These are phyloP conservation scores for Phlyctochytrium planicorne DNA, from an alignment of 192 early-diverging fungal genomes.

Conservation along the genomic window DNA sequence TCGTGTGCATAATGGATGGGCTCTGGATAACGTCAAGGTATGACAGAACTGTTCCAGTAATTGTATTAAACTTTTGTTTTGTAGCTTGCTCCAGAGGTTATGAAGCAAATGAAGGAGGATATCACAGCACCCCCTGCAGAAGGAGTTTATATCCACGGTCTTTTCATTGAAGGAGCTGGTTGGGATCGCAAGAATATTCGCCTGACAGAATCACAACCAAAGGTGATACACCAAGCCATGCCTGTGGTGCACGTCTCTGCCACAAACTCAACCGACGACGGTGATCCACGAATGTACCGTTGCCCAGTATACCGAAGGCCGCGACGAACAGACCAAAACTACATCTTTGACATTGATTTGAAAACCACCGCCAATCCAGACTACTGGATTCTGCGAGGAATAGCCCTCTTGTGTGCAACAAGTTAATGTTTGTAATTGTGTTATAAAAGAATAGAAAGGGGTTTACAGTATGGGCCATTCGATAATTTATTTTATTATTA, in stretches of 20 bases:
- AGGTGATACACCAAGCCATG: conserved; percentile 62
- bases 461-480: too few species aligned
- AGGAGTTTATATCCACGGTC: conserved; percentile 67
- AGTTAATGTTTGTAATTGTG: too few species aligned
- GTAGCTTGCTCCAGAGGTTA: conserved; percentile 61
- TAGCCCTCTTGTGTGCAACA: conserved; percentile 51
- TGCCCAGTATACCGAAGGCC: conserved; percentile 64
- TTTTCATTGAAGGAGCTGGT: conserved; percentile 68
- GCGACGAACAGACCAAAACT: conserved; percentile 59
- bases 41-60: not conserved
- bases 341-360: conserved; percentile 65
- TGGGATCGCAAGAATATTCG: conserved; percentile 68
- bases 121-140: conserved; percentile 58
- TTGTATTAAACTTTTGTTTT: conserved; percentile 14
- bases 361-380: conserved; percentile 60
- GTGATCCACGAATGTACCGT: conserved; percentile 58
- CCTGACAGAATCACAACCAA: conserved; percentile 61
- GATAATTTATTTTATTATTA: too few species aligned
- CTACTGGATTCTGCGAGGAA: conserved; percentile 64
- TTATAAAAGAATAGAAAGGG: too few species aligned
- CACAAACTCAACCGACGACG: conserved; percentile 58
- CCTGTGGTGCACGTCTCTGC: conserved; percentile 59
- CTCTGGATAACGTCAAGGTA: conserved; percentile 62
- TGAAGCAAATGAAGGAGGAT: conserved; percentile 74
- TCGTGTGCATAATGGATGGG: conserved; percentile 59